These are phyloP conservation scores for Acanthamoeba divionensis DNA, from an alignment of 208 protist species.

Conservation along the genomic window DNA sequence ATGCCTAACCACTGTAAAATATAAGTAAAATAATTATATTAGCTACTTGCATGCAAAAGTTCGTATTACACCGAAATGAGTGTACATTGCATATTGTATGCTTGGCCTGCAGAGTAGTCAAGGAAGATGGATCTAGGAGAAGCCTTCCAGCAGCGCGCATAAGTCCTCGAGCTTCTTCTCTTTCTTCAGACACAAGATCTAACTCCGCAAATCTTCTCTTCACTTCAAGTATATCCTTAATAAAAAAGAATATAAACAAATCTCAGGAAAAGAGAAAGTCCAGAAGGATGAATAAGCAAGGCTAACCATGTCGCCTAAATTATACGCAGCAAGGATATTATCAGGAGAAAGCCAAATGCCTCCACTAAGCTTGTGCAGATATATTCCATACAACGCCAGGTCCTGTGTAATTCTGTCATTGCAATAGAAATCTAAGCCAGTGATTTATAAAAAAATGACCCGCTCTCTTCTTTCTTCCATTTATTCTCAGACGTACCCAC, in stretches of 20 bases:
- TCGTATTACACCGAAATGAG: background rate
- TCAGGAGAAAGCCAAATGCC: background rate
- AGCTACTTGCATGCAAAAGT: background rate
- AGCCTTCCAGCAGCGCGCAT: background rate
- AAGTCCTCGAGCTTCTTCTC: background rate
- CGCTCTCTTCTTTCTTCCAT: background rate
- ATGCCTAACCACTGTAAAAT: slow-evolving; percentile 1
- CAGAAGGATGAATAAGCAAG: background rate
- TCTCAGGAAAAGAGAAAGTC: background rate
- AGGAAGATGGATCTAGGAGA: background rate
- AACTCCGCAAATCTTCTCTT: background rate
- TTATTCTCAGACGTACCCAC: background rate
- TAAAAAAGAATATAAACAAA: background rate
- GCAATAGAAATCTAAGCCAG: background rate
- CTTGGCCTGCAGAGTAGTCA: background rate
- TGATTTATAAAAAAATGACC: background rate
- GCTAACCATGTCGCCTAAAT: background rate
- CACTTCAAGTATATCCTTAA: background rate
- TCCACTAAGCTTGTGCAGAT: background rate
- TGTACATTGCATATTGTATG: background rate
- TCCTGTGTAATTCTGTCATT: background rate
- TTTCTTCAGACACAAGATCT: background rate
- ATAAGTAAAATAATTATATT: background rate
- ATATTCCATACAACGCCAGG: background rate
- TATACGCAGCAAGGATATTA: background rate